phyloP scores from a whole-genome alignment of 2,329 filamentous ascomycete species.

The Chaetomium olivaceum region DNA sequence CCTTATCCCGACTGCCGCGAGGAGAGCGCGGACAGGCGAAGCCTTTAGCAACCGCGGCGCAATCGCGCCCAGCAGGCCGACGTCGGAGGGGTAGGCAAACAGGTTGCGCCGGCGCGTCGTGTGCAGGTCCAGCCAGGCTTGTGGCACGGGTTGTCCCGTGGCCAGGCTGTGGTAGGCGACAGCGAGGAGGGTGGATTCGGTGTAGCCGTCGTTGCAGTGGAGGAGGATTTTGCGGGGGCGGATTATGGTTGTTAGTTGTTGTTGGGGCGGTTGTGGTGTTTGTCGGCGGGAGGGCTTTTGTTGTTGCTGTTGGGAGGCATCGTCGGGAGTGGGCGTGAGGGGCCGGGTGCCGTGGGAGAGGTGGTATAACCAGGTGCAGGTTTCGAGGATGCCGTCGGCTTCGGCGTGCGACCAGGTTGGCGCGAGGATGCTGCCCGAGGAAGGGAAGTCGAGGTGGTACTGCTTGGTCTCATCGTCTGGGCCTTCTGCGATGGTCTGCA shows the following conservation, averaged over 20 bases:
- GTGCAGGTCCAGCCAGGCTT: conserved; percentile 87
- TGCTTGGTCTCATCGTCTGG: conserved; percentile 46
- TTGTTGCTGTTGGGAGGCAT: conserved; percentile 47
- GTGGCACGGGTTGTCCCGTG: conserved; percentile 74
- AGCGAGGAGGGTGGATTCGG: conserved; percentile 84
- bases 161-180: conserved; percentile 94
- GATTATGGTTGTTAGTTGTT: conserved; percentile 38
- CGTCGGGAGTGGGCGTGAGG: conserved; percentile 29
- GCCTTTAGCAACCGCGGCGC: conserved; percentile 72
- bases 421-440: conserved; percentile 87
- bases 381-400: conserved; percentile 80
- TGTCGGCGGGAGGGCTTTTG: no score
- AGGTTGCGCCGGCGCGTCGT: conserved; percentile 82
- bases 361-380: conserved; percentile 86
- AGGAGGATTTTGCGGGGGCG: conserved; percentile 73
- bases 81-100: conserved; percentile 92
- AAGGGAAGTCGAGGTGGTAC: conserved; percentile 74
- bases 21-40: conserved; percentile 48
- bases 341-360: conserved; percentile 66
- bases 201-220: conserved; percentile 95
- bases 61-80: conserved; percentile 75
- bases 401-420: conserved; percentile 82
- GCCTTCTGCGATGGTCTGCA: conserved; percentile 64
- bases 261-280: conserved; percentile 39
- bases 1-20: conserved; percentile 4